These are phyloP conservation scores for Ophiocordyceps camponoti-leonardi DNA, from an alignment of 2,329 filamentous ascomycete species.

Conservation along the genomic window DNA sequence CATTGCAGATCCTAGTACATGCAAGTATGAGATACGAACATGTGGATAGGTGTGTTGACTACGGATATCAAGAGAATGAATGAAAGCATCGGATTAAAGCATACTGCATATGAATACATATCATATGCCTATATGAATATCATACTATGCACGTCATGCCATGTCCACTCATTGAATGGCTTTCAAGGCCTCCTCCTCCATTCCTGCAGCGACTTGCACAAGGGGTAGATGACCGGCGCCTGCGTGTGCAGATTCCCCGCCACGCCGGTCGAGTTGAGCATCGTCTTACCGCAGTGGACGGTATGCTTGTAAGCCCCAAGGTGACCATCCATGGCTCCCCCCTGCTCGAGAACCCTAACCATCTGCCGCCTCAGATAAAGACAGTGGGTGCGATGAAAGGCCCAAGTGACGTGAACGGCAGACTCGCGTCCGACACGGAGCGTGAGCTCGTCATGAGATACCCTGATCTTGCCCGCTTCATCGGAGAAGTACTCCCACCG, in stretches of 20 bases:
- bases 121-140: too few species aligned
- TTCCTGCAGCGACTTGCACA: slow-evolving; percentile 1
- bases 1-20: too few species aligned
- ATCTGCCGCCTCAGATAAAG: slow-evolving; percentile 1
- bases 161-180: too few species aligned
- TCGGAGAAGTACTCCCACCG: slow-evolving; percentile 1
- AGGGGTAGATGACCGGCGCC: slow-evolving; percentile 1
- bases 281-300: background rate
- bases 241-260: slow-evolving; percentile 1
- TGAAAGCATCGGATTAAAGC: background rate
- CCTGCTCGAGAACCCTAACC: slow-evolving; percentile 1
- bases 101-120: too few species aligned
- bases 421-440: background rate
- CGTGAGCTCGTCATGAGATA: background rate
- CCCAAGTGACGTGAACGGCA: slow-evolving; percentile 1
- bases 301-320: slow-evolving; percentile 2
- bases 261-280: background rate
- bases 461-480: background rate
- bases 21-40: background rate
- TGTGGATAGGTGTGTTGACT: too few species aligned
- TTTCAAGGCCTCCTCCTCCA: background rate
- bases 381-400: slow-evolving; percentile 1
- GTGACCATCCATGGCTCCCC: slow-evolving; percentile 1
- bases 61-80: too few species aligned
- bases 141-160: too few species aligned